Conservation (phyloP, 1,284 basidiomycete genomes). For the Moniliella sp. region DNA sequence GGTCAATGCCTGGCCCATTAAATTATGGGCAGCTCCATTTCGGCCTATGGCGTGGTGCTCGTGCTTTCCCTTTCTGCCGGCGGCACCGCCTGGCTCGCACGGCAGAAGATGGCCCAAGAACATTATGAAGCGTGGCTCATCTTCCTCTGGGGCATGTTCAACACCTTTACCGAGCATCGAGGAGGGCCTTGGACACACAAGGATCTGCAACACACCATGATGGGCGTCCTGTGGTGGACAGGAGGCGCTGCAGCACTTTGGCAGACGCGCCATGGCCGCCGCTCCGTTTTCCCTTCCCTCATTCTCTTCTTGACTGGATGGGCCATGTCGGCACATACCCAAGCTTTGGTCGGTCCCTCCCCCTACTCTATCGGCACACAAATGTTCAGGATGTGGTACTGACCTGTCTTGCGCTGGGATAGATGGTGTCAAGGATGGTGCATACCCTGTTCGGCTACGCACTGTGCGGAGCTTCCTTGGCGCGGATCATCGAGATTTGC, state of each 20-base stretch:
- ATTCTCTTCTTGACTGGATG: constrained; percentile 55
- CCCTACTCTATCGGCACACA: no score
- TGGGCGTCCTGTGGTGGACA: constrained; percentile 49
- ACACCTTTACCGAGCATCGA: constrained; percentile 62
- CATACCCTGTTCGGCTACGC: constrained; percentile 64
- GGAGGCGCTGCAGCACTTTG: constrained; percentile 72
- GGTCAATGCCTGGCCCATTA: constrained; percentile 48
- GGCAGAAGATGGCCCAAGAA: constrained; percentile 45
- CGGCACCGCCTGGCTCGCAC: constrained; percentile 54
- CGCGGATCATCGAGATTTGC: constrained; percentile 67
- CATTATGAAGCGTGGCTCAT: constrained; percentile 79
- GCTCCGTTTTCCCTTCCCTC: constrained; percentile 58
- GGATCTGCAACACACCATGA: constrained; percentile 73
- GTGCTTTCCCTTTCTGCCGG: constrained; percentile 56
- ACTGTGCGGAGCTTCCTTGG: constrained; percentile 60
- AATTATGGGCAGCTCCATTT: constrained; percentile 34
- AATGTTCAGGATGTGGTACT: no score
- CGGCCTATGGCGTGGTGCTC: constrained; percentile 65
- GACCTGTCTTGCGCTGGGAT: no score
- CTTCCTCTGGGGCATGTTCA: constrained; percentile 58
- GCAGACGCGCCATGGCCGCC: constrained; percentile 59
- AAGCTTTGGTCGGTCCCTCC: constrained; percentile 59
- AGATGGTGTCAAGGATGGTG: constrained; percentile 40
- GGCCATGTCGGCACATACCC: constrained; percentile 78
- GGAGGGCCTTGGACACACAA: constrained; percentile 45